These are phyloP conservation scores for Pulicaria dysenterica DNA, from an alignment of 129 eudicot species.

Conservation along the genomic window DNA sequence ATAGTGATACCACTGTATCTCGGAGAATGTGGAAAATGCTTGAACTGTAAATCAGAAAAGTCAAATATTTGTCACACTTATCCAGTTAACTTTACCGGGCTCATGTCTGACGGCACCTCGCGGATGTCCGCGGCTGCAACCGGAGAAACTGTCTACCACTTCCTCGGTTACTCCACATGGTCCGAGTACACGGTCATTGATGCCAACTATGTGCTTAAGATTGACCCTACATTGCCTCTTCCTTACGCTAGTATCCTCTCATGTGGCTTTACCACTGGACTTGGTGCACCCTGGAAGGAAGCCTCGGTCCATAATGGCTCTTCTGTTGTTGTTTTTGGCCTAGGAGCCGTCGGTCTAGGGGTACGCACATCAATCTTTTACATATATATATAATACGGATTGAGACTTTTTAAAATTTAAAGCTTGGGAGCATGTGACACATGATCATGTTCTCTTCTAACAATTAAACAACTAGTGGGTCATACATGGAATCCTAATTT, in stretches of 20 bases:
- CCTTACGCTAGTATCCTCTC: conserved; percentile 58
- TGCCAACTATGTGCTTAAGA: conserved; percentile 43
- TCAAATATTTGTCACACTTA: conserved; percentile 49
- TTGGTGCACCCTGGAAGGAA: conserved; percentile 53
- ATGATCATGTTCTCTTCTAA: no score
- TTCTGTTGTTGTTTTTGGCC: conserved; percentile 60
- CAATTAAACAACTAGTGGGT: no score
- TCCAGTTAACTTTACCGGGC: conserved; percentile 34
- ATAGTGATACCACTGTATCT: conserved; percentile 56
- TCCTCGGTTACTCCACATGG: conserved; percentile 57
- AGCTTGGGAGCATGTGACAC: no score
- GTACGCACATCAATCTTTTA: conserved; percentile 25
- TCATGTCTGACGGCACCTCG: conserved; percentile 60
- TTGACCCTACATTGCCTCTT: conserved; percentile 45
- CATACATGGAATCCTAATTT: no score
- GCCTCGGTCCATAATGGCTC: conserved; percentile 41
- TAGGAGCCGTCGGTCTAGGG: conserved; percentile 74
- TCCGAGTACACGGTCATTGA: conserved; percentile 54
- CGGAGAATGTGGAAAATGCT: conserved; percentile 61
- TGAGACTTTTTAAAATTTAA: no score
- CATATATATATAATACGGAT: no score
- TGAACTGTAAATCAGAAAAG: conserved; percentile 48
- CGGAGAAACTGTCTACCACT: conserved; percentile 47
- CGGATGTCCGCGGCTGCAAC: conserved; percentile 44
- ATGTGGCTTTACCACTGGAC: conserved; percentile 67